phyloP scores from a whole-genome alignment of 768 basidiomycete species.

The Tylopilus plumbeoviolaceoides region DNA sequence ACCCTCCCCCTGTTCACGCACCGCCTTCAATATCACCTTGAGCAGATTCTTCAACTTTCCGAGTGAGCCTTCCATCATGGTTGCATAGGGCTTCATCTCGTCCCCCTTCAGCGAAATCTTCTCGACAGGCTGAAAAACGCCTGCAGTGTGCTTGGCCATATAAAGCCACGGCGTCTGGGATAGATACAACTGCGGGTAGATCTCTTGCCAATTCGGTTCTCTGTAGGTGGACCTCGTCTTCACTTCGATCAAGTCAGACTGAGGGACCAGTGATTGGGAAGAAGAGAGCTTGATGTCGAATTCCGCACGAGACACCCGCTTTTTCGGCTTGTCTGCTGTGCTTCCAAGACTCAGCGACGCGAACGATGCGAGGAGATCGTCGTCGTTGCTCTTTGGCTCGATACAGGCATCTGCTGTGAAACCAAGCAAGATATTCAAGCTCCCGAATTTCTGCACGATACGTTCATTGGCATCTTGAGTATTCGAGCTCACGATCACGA shows the following conservation, averaged over 20 bases:
- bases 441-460: slow-evolving; percentile 47
- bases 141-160: slow-evolving; percentile 53
- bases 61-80: slow-evolving; percentile 18
- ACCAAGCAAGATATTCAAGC: slow-evolving; percentile 53
- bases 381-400: slow-evolving; percentile 16
- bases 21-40: slow-evolving; percentile 42
- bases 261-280: slow-evolving; percentile 31
- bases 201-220: slow-evolving; percentile 52
- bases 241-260: slow-evolving; percentile 34
- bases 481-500: background rate
- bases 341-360: slow-evolving; percentile 18
- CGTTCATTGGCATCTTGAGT: background rate
- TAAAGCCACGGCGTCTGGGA: slow-evolving; percentile 63
- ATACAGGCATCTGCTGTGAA: slow-evolving; percentile 50
- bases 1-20: slow-evolving; percentile 47
- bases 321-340: background rate
- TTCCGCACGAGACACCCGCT: background rate
- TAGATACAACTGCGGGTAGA: slow-evolving; percentile 63
- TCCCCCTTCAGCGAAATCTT: slow-evolving; percentile 40
- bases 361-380: slow-evolving; percentile 26
- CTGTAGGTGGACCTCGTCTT: slow-evolving; percentile 28
- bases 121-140: slow-evolving; percentile 47
- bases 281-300: slow-evolving; percentile 22
- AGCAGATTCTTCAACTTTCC: slow-evolving; percentile 27
- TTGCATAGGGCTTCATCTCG: slow-evolving; percentile 22